phyloP scores from a whole-genome alignment of 2,329 filamentous ascomycete genomes.

The Fusarium sp. region DNA sequence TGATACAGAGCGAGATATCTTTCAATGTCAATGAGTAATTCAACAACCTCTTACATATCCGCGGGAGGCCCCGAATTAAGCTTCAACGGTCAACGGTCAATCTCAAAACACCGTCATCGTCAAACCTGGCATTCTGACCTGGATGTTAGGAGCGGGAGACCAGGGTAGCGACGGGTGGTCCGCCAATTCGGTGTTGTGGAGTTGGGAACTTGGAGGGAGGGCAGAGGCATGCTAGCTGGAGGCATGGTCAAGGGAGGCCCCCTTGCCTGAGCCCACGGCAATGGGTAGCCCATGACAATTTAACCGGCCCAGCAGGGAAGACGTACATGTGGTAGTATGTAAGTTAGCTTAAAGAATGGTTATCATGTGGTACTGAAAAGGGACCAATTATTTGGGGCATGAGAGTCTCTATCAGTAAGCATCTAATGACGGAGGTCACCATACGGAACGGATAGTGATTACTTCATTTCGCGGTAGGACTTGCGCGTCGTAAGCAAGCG shows the following conservation, averaged over 20 bases:
- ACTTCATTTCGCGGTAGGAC: background rate
- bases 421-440: background rate
- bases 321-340: constrained; percentile 14
- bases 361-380: constrained; percentile 40
- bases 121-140: constrained; percentile 40
- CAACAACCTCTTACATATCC: constrained; percentile 13
- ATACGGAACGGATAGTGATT: background rate
- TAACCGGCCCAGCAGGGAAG: constrained; percentile 44
- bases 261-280: constrained; percentile 48
- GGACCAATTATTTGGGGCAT: constrained; percentile 26
- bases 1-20: background rate
- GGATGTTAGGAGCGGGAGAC: constrained; percentile 49
- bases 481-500: background rate
- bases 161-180: constrained; percentile 46
- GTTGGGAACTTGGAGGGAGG: constrained; percentile 42
- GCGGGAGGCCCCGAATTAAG: constrained; percentile 34
- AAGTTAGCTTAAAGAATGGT: constrained; percentile 19
- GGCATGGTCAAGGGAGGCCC: constrained; percentile 41
- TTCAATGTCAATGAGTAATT: background rate
- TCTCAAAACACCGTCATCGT: constrained; percentile 25
- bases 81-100: constrained; percentile 43
- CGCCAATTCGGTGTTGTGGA: constrained; percentile 48
- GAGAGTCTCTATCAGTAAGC: background rate
- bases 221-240: constrained; percentile 3
- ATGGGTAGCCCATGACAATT: constrained; percentile 43